These are phyloP conservation scores for Tausonia pullulans DNA, from an alignment of 1,284 basidiomycete genomes.

Conservation along the genomic window DNA sequence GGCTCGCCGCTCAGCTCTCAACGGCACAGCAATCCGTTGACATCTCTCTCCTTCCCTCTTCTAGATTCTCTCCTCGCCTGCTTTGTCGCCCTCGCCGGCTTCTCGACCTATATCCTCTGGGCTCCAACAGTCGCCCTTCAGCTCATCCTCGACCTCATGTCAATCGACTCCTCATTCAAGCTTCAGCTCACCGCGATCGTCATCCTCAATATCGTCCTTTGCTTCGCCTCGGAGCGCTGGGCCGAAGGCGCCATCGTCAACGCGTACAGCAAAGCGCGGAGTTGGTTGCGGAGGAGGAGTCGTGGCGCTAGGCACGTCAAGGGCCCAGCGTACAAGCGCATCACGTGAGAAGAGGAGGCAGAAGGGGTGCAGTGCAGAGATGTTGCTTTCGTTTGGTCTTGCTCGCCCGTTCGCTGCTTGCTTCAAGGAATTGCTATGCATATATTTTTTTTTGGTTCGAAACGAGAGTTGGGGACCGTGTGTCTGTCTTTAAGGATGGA, in stretches of 20 bases:
- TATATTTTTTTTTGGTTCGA: too few relatives aligned
- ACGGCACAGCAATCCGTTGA: neutral
- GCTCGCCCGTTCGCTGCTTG: too few relatives aligned
- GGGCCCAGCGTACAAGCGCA: too few relatives aligned
- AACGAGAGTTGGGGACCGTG: too few relatives aligned
- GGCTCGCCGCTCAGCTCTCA: conserved; percentile 24
- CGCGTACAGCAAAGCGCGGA: conserved; percentile 2
- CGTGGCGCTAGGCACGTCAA: neutral
- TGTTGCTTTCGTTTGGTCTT: too few relatives aligned
- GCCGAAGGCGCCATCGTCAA: conserved; percentile 48
- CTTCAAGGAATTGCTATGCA: too few relatives aligned
- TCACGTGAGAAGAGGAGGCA: too few relatives aligned
- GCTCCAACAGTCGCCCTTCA: conserved; percentile 53
- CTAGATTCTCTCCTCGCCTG: conserved; percentile 67
- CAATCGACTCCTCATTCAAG: conserved; percentile 59
- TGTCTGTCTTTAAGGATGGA: too few relatives aligned
- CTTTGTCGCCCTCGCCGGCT: conserved; percentile 50
- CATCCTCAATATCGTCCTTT: conserved; percentile 58
- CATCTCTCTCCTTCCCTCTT: conserved; percentile 1
- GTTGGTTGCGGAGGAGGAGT: conserved; percentile 3
- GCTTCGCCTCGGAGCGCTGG: conserved; percentile 71
- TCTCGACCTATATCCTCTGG: conserved; percentile 66
- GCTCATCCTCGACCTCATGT: conserved; percentile 64
- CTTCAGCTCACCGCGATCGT: conserved; percentile 59
- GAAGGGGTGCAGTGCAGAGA: too few relatives aligned